These are phyloP conservation scores for Leccinum broughii DNA, from an alignment of 768 basidiomycete genomes.

Conservation along the genomic window DNA sequence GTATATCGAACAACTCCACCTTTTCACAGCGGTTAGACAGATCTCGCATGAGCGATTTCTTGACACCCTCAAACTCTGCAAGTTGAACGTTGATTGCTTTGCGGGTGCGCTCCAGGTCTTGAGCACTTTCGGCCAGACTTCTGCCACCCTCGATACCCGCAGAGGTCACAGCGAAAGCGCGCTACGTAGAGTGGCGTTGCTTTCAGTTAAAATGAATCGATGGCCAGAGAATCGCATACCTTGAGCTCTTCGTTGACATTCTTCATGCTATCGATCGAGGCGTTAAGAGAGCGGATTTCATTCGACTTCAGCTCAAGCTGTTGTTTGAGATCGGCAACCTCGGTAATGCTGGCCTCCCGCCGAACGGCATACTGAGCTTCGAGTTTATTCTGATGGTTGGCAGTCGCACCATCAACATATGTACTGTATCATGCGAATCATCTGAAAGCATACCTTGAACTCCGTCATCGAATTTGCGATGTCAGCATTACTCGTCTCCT, in stretches of 20 bases:
- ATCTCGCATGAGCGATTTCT: slow-evolving; percentile 98
- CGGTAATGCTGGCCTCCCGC: slow-evolving; percentile 84
- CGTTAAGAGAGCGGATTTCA: slow-evolving; percentile 82
- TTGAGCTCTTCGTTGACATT: slow-evolving; percentile 98
- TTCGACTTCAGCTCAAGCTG: slow-evolving; percentile 83
- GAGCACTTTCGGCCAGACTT: slow-evolving; percentile 94
- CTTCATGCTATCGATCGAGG: slow-evolving; percentile 89
- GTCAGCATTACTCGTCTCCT: slow-evolving; percentile 82
- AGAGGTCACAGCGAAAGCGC: slow-evolving; percentile 95
- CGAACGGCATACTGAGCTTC: slow-evolving; percentile 93
- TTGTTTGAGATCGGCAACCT: slow-evolving; percentile 83
- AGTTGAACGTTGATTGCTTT: slow-evolving; percentile 98
- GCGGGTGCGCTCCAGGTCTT: slow-evolving; percentile 94
- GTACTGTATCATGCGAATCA: background rate
- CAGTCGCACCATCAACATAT: slow-evolving; percentile 1
- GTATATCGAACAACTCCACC: slow-evolving; percentile 44
- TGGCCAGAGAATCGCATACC: slow-evolving; percentile 47
- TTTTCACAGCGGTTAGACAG: slow-evolving; percentile 99
- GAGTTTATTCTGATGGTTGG: slow-evolving; percentile 70
- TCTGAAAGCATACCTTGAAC: slow-evolving; percentile 64
- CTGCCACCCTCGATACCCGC: slow-evolving; percentile 97
- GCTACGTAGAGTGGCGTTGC: slow-evolving; percentile 46
- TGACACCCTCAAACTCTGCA: slow-evolving; percentile 97
- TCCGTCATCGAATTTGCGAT: slow-evolving; percentile 84
- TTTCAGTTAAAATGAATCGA: slow-evolving; percentile 7